Base-by-base conservation (phyloP, 805 yeast genomes). In the Tetrapisispora taiwanensis region DNA sequence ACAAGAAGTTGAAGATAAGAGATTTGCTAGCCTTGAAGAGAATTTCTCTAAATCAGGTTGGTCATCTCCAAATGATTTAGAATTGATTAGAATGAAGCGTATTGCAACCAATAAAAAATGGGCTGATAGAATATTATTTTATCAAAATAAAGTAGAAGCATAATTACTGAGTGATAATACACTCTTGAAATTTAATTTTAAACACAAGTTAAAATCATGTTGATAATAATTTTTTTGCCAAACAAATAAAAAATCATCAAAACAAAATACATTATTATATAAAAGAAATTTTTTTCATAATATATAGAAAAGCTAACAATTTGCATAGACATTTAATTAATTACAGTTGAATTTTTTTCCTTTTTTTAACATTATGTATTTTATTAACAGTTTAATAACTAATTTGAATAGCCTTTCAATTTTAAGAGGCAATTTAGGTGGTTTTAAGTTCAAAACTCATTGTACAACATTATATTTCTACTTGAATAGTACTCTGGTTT, bases 51-150 rank as follows among this genome's bases (percentile, higher is more conserved):
- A 52, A 17, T 51, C 54, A 13, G 63, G 63, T 14, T 60, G 65
- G 65, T 57, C 59, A 39, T 59, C 63, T 4, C 44, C 48, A 5
- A 50, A 49, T 9, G 65, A 60, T 35, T 30, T 59, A 15, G 43
- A 41, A 33, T 46, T 49, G 28, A 38, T 60, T 36, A 52, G 53
- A 40, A 54, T 52, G 35, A 60, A 60, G 42, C 48, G 62, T 34
- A 47, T 54, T 8, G 43, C 56, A 7, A 53, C 55, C n/a, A 56
- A 54, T 43, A 55, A 52, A 42, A 54, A 54, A 43, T 60, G 65
- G 65, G 60, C 58, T 1, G 63, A 60, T 41, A 53, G 60, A 41
- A 58, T 59, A 14, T 52, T 56, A 2, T 54, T 46, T 45, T 59
- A 59, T 31, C 43, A 44, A 39, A 44, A 30, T 14, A 33, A 32